Conservation (phyloP, 2,329 filamentous ascomycete genomes). For the Colletotrichum sojae region DNA sequence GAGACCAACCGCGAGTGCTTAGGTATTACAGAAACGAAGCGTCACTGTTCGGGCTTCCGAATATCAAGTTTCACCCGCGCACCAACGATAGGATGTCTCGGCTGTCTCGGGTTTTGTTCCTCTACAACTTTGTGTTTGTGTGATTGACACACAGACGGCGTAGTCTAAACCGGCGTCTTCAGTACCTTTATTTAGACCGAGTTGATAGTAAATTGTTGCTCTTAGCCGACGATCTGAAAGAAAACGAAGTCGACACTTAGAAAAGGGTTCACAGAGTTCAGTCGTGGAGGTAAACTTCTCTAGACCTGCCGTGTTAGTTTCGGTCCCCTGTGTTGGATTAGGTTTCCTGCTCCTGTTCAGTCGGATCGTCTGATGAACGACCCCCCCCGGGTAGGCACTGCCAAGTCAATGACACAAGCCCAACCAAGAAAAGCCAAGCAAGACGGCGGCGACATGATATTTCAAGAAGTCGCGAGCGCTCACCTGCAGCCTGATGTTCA, state of each 20-base stretch:
- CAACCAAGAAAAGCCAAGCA: background rate
- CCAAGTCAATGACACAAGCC: background rate
- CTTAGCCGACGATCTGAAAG: too few relatives aligned
- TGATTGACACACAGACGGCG: background rate
- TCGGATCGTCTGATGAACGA: conserved; percentile 12
- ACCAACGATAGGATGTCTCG: background rate
- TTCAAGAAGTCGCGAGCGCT: background rate
- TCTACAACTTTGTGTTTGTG: background rate
- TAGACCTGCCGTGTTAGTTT: background rate
- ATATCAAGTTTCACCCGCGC: background rate
- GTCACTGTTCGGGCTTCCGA: background rate
- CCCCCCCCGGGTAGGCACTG: background rate
- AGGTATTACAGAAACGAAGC: background rate
- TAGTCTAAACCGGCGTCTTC: background rate
- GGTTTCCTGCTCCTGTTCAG: background rate
- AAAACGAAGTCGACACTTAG: too few relatives aligned
- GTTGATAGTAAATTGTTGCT: background rate
- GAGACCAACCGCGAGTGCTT: too few relatives aligned
- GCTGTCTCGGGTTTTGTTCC: background rate
- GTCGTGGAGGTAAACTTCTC: background rate
- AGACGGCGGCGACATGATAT: conserved; percentile 1
- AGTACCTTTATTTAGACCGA: background rate
- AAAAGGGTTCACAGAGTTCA: too few relatives aligned
- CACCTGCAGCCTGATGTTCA: conserved; percentile 13
- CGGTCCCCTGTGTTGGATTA: background rate